Evolutionary conservation across 148 eudicot species (phyloP).

Genomic region (Rhododendron vialii): DNA sequence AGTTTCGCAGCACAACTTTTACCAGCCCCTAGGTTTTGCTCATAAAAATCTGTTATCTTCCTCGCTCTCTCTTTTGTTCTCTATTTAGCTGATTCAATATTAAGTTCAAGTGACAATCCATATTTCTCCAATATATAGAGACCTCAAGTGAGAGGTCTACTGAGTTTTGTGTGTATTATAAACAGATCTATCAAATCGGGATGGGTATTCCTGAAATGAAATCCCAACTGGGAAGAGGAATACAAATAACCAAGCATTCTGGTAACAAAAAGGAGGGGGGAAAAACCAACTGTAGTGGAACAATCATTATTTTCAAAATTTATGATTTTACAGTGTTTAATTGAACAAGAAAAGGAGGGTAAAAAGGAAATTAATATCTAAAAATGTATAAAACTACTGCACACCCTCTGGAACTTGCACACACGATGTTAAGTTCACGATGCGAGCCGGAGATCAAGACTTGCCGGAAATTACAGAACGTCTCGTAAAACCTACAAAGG

Average conservation of each 20-base stretch:
- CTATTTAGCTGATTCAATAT: too few species aligned
- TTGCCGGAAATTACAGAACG: not conserved
- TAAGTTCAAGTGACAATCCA: too few species aligned
- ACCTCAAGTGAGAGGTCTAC: too few species aligned
- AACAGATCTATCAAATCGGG: not conserved
- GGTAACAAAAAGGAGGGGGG: not conserved
- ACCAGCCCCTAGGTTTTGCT: too few species aligned
- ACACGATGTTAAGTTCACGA: not conserved
- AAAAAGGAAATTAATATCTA: not conserved
- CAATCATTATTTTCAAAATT: not conserved
- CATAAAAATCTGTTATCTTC: too few species aligned
- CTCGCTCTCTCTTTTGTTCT: too few species aligned
- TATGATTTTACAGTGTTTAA: conserved; percentile 9
- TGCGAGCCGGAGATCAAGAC: not conserved
- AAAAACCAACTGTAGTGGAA: not conserved
- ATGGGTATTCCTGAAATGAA: not conserved
- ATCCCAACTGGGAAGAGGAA: not conserved
- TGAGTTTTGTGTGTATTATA: too few species aligned
- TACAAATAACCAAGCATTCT: not conserved
- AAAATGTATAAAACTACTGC: not conserved
- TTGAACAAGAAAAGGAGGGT: not conserved
- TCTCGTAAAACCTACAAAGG: not conserved
- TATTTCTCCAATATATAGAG: too few species aligned
- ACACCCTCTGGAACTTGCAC: not conserved
- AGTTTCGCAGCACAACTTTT: not conserved